Base-by-base conservation (phyloP, 2,329 filamentous ascomycete species). In the Blastomyces emzantsi region DNA sequence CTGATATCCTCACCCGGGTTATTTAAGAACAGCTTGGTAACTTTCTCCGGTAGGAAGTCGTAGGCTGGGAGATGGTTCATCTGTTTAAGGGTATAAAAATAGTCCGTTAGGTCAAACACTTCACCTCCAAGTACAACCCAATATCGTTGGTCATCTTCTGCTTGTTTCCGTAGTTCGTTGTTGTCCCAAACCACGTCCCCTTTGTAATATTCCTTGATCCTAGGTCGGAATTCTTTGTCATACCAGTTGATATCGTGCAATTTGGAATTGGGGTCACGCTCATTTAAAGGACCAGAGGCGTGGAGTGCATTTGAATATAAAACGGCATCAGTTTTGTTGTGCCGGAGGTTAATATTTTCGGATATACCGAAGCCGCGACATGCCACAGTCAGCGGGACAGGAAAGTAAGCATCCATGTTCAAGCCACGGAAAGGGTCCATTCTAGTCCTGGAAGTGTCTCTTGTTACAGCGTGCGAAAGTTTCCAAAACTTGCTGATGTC, bases 401-500 rank as follows among this genome's bases (percentile, higher is more conserved):
- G 80, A 71, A 99, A 96, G 75, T 96, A 96, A n/a, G 83, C 81
- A 68, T 94, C 90, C 68, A 99, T 78, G 69, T 92, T 87, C 69
- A 85, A 71, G 41, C 94, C 94, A 49, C 86, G 90, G 67, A 96
- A 87, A 1, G 85, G 86, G 67, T 85, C 72, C 94, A 99, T 97
- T 63, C 82, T 78, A 3, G 52, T 58, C 61, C 47, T 59, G 39
- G 78, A 80, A 0, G 86, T 88, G 64, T 87, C 80, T 58, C 75
- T 76, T 11, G 78, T 86, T 71, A 95, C 91, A 73, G 90, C 93
- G 78, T 99, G 94, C 64, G 95, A 85, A 28, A 84, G 77, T 71
- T 84, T 90, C 86, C 88, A 97, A 74, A 96, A 99, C 63, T 92
- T 90, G 62, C 87, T 85, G 55, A 99, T 85, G 71, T 99, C 94